phyloP scores from a whole-genome alignment of 2,329 filamentous ascomycete species.

The Shiraia bambusicola region DNA sequence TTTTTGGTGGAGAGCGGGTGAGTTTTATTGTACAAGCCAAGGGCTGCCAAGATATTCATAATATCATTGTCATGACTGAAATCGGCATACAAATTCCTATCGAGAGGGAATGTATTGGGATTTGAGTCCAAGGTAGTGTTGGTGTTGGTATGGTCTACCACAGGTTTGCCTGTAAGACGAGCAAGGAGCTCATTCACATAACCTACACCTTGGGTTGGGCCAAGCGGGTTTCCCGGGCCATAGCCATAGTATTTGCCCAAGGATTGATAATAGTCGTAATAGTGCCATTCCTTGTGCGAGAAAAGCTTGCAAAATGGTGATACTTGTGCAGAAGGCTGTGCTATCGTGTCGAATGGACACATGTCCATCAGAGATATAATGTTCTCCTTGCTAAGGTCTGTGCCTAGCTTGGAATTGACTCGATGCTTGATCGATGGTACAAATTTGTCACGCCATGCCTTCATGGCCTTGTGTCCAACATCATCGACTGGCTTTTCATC shows the following conservation, averaged over 20 bases:
- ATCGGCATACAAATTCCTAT: constrained; percentile 71
- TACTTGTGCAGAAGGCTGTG: constrained; percentile 52
- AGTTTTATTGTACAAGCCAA: constrained; percentile 75
- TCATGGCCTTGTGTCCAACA: constrained; percentile 52
- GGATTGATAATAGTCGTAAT: constrained; percentile 79
- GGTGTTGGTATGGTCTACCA: constrained; percentile 71
- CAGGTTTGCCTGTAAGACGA: constrained; percentile 68
- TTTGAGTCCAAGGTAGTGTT: constrained; percentile 75
- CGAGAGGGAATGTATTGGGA: constrained; percentile 71
- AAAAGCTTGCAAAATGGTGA: constrained; percentile 79
- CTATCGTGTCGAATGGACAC: constrained; percentile 81
- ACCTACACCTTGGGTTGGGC: constrained; percentile 81
- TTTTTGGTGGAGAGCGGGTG: constrained; percentile 48
- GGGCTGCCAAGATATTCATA: constrained; percentile 70
- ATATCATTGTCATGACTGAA: constrained; percentile 93
- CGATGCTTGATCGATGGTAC: constrained; percentile 66
- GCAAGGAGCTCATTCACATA: constrained; percentile 87
- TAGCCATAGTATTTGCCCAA: constrained; percentile 85
- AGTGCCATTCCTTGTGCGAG: constrained; percentile 68
- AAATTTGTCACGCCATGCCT: constrained; percentile 66
- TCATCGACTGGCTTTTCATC: constrained; percentile 58
- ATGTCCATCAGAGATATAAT: constrained; percentile 80
- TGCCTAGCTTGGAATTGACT: constrained; percentile 70
- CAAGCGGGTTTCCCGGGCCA: constrained; percentile 73
- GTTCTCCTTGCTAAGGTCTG: constrained; percentile 63